Evolutionary conservation across 2,329 filamentous ascomycete species (phyloP).

Genomic region (Pseudogymnoascus sp.): DNA sequence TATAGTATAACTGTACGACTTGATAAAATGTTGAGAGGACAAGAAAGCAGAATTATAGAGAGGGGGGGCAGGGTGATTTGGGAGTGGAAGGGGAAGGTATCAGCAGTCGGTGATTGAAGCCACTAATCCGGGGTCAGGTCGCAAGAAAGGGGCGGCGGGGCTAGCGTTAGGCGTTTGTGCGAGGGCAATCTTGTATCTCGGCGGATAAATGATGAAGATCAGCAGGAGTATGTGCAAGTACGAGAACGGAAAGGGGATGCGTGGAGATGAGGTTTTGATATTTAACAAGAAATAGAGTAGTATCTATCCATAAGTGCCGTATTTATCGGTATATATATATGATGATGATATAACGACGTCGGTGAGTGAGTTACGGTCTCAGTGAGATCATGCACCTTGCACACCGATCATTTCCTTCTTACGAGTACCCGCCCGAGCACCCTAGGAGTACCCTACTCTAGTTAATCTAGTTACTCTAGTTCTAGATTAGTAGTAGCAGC

Average conservation of each 20-base stretch:
- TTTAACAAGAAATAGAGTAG: not conserved
- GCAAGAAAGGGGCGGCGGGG: conserved; percentile 8
- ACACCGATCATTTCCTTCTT: conserved; percentile 5
- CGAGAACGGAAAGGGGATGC: not conserved
- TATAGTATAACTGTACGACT: not conserved
- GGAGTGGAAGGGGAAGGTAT: conserved; percentile 4
- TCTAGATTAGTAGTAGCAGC: not conserved
- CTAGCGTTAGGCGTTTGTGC: conserved; percentile 8
- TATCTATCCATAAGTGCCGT: not conserved
- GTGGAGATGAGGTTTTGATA: not conserved
- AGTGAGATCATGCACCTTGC: conserved; percentile 3
- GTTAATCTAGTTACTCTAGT: not conserved
- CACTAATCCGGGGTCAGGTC: conserved; percentile 7
- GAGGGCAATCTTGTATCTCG: conserved; percentile 3
- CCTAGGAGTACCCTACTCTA: too few species aligned
- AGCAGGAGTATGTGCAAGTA: not conserved
- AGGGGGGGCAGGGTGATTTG: not conserved
- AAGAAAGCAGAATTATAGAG: conserved; percentile 7
- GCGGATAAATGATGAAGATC: conserved; percentile 8
- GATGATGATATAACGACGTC: not conserved
- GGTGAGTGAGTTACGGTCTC: not conserved
- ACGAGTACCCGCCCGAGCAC: not conserved
- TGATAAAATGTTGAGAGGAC: not conserved
- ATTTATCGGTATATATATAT: not conserved
- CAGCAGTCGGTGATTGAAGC: conserved; percentile 6